These are phyloP conservation scores for Ustilago bromivora DNA, from an alignment of 1,284 basidiomycete species.

Conservation along the genomic window DNA sequence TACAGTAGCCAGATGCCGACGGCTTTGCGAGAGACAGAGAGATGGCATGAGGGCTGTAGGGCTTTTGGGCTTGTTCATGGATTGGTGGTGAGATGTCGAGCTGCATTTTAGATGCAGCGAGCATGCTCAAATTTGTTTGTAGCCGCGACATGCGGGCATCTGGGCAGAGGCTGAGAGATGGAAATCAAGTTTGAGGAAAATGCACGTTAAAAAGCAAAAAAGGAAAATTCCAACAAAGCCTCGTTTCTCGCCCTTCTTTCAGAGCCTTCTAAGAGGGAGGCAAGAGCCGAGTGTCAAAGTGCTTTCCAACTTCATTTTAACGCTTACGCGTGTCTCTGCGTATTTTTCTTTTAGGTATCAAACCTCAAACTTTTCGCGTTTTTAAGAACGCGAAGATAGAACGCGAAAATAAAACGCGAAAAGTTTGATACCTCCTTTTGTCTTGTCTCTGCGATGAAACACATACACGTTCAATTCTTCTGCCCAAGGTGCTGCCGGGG, in stretches of 20 bases:
- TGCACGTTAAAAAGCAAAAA: neutral
- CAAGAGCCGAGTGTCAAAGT: neutral
- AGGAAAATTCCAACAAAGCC: neutral
- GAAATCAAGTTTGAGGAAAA: neutral
- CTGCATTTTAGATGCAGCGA: neutral
- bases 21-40: too few species aligned
- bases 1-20: neutral
- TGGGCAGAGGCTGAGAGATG: constrained; percentile 1
- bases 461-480: neutral
- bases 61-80: too few species aligned
- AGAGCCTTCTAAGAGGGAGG: neutral
- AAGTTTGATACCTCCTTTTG: neutral
- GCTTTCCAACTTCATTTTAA: neutral
- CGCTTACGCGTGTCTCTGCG: constrained; percentile 2
- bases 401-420: too few species aligned
- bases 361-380: too few species aligned
- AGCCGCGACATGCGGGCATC: constrained; percentile 7
- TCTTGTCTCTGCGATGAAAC: neutral
- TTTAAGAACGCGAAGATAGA: too few species aligned
- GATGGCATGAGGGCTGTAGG: too few species aligned
- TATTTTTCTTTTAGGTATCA: too few species aligned
- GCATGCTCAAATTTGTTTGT: neutral
- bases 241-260: neutral
- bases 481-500: neutral
- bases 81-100: neutral